Base-by-base conservation (phyloP, 1,139 yeast genomes). In the Debaryomyces udenii region DNA sequence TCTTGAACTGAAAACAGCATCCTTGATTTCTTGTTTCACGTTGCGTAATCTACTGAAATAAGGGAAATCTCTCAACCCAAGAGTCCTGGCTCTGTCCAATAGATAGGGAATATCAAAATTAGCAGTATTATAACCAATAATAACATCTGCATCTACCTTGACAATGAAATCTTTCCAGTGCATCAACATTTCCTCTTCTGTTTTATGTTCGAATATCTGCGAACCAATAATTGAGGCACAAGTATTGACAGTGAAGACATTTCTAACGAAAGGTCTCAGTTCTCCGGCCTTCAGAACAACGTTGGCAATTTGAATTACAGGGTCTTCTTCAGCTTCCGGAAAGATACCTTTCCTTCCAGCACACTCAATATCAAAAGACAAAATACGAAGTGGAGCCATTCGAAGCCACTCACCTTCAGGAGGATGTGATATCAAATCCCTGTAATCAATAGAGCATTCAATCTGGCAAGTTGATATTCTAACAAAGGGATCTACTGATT, bases 281-380 rank as follows among this genome's bases (percentile, higher is more conserved):
- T 86, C 91, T 38, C 98, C 99, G 44, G 85, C 85, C 41, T 77
- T 73, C 57, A 86, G 85, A 2, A 93, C 96, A 17, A 91, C 96
- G 56, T 90, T 93, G 3, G 99, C 99, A 50, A 94, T 93, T 63
- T 94, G 99, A 57, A 94, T 94, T 6, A 94, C 96, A 0, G 96
- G 86, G 64, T 94, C 99, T 37, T 81, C 78, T 46, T 87, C 86
- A 1, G 99, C 86, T 59, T 94, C 99, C 0, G 99, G 99, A 62
- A 94, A 94, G 14, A 93, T 78, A 40, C 99, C 99, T 49, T 89
- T 87, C 64, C 99, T 80, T 38, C 99, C 99, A 5, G 99, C 95
- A 76, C 99, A 94, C 66, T 94, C 99, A 47, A 94, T 93, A 71
- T 94, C 99, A 61, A 93, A 93, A 9, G 98, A 90, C 48, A 94